Percentiles rank a stretch among this genome's conserved stretches.
Evolutionary conservation across 352 stramenopile species (phyloP).

Genomic region (Aphanomyces euteiches): DNA sequence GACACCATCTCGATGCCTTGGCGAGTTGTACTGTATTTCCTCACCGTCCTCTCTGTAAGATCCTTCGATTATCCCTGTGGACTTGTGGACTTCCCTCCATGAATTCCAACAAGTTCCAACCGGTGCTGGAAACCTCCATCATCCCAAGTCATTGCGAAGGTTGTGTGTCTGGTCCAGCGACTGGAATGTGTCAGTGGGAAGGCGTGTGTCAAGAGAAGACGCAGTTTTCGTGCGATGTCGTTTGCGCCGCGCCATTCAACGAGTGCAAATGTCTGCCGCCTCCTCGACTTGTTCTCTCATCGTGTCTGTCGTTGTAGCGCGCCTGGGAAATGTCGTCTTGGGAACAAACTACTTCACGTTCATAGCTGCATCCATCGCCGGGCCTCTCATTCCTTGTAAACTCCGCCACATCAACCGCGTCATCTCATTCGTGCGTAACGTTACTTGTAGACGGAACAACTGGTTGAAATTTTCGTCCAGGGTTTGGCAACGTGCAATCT

Average conservation of each 20-base stretch:
- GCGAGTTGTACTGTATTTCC: too few species aligned
- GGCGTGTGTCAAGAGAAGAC: slow-evolving; percentile 20
- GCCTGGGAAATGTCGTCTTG: slow-evolving; percentile 5
- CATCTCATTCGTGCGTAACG: too few species aligned
- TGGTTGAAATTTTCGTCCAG: too few species aligned
- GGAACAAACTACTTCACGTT: slow-evolving; percentile 20
- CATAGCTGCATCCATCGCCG: slow-evolving; percentile 5
- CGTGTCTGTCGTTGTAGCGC: neutral
- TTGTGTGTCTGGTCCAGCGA: neutral
- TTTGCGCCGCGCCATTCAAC: slow-evolving; percentile 13
- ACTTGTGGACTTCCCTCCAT: too few species aligned
- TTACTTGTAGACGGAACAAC: too few species aligned
- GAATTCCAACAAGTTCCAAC: too few species aligned
- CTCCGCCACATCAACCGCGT: too few species aligned
- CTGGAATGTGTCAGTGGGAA: neutral
- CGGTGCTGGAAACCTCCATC: slow-evolving; percentile 16
- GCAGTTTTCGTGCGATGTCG: slow-evolving; percentile 23
- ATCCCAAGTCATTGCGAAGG: slow-evolving; percentile 1
- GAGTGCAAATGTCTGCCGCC: slow-evolving; percentile 26
- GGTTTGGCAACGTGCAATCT: too few species aligned
- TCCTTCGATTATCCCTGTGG: too few species aligned
- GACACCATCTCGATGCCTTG: too few species aligned
- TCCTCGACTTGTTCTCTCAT: neutral
- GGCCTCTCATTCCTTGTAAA: slow-evolving; percentile 16
- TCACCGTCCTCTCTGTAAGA: too few species aligned